Evolutionary conservation across 331 rosid species (phyloP).

Genomic region (Dryas integrifolia): DNA sequence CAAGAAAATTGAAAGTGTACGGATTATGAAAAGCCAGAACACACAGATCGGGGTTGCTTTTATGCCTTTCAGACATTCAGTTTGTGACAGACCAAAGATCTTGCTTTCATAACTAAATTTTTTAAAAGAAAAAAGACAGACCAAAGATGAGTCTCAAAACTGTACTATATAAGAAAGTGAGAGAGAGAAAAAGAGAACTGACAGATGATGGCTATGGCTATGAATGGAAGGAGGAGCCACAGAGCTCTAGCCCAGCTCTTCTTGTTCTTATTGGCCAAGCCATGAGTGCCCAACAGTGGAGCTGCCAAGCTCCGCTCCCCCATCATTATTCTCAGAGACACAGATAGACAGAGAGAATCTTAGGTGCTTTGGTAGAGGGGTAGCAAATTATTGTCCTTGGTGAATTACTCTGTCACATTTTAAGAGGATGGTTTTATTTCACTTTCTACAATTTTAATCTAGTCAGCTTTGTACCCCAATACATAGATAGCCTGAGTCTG

Average conservation of each 20-base stretch:
- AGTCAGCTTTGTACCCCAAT: neutral
- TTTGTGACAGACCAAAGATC: neutral
- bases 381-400: neutral
- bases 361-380: neutral
- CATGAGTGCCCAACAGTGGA: conserved; percentile 44
- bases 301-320: conserved; percentile 32
- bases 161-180: neutral
- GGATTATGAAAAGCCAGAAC: conserved; percentile 1
- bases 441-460: neutral
- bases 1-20: neutral
- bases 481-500: neutral
- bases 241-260: conserved; percentile 23
- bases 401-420: neutral
- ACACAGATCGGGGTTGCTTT: neutral
- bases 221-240: conserved; percentile 33
- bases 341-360: neutral
- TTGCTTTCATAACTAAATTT: too few relatives aligned
- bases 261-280: neutral
- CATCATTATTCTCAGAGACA: neutral
- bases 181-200: conserved; percentile 11
- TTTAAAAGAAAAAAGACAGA: neutral
- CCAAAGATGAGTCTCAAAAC: neutral
- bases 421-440: neutral
- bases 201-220: conserved; percentile 36
- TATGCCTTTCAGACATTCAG: neutral